Evolutionary conservation across 1,284 basidiomycete genomes (phyloP).

Genomic region (Peniophora sp.): DNA sequence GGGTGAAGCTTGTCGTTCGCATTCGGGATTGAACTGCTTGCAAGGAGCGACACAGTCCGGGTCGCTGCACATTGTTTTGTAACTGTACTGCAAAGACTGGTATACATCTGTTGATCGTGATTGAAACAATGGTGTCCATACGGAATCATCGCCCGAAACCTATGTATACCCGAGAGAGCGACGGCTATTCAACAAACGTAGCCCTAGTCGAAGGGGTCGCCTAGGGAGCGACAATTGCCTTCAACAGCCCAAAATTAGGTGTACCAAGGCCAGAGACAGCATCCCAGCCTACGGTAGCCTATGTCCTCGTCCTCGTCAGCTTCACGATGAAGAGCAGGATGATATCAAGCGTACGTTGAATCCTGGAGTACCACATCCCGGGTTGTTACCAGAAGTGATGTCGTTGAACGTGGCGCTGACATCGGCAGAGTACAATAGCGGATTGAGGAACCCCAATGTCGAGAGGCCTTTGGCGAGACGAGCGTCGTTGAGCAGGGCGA

Average conservation of each 20-base stretch:
- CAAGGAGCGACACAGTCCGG: too few relatives aligned
- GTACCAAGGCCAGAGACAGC: slow-evolving; percentile 59
- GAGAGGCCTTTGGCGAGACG: slow-evolving; percentile 40
- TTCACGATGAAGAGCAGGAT: not conserved
- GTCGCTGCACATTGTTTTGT: too few relatives aligned
- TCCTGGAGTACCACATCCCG: slow-evolving; percentile 22
- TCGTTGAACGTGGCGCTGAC: slow-evolving; percentile 48
- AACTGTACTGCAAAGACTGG: too few relatives aligned
- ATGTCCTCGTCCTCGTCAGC: slow-evolving; percentile 37
- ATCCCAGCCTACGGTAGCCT: slow-evolving; percentile 47
- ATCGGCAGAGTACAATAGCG: slow-evolving; percentile 42
- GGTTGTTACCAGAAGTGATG: slow-evolving; percentile 42
- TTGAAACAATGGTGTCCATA: too few relatives aligned
- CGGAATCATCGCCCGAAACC: too few relatives aligned
- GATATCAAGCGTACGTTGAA: slow-evolving; percentile 5
- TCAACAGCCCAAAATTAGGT: slow-evolving; percentile 47
- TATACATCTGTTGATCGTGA: too few relatives aligned
- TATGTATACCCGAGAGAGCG: too few relatives aligned
- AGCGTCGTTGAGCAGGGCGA: slow-evolving; percentile 55
- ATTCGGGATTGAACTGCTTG: not conserved
- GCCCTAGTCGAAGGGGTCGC: not conserved
- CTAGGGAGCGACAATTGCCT: slow-evolving; percentile 12
- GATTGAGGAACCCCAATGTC: slow-evolving; percentile 57
- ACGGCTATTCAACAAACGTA: too few relatives aligned
- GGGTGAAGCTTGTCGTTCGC: not conserved